A percentile compares a stretch with the other conserved stretches of the same genome.
phyloP scores from a whole-genome alignment of 768 basidiomycete genomes.

The Phaffia australis region DNA sequence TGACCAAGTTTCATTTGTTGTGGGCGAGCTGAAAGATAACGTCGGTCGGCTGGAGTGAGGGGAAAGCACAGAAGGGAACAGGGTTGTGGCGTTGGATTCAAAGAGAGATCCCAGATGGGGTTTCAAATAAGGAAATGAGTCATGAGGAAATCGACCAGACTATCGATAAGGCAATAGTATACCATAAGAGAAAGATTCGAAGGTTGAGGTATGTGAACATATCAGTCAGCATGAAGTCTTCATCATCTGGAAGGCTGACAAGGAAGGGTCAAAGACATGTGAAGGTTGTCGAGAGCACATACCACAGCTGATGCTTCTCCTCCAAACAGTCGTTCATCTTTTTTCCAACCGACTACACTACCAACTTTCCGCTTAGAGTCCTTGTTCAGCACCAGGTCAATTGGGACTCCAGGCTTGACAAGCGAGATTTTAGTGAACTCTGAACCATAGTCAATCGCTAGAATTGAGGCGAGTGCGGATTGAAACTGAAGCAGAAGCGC shows the following conservation, averaged over 20 bases:
- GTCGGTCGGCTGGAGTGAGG: conserved; percentile 44
- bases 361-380: conserved; percentile 95
- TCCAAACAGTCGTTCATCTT: conserved; percentile 75
- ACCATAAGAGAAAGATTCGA: not conserved
- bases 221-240: too few relatives aligned
- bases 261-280: not conserved
- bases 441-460: conserved; percentile 96
- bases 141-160: conserved; percentile 84
- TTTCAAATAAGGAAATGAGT: conserved; percentile 78
- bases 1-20: conserved; percentile 47
- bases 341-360: conserved; percentile 79
- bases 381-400: conserved; percentile 91
- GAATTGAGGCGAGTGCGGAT: conserved; percentile 53
- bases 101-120: conserved; percentile 52
- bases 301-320: conserved; percentile 80
- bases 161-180: conserved; percentile 35
- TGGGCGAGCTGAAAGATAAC: conserved; percentile 42
- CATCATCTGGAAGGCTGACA: not conserved
- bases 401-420: conserved; percentile 85
- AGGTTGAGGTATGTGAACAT: not conserved
- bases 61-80: conserved; percentile 35
- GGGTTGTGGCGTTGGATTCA: conserved; percentile 24
- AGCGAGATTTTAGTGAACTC: conserved; percentile 96
- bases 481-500: too few relatives aligned
- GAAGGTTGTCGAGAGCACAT: conserved; percentile 36